These are phyloP conservation scores for Populus pruinosa DNA, from an alignment of 345 rosid species.

Conservation along the genomic window DNA sequence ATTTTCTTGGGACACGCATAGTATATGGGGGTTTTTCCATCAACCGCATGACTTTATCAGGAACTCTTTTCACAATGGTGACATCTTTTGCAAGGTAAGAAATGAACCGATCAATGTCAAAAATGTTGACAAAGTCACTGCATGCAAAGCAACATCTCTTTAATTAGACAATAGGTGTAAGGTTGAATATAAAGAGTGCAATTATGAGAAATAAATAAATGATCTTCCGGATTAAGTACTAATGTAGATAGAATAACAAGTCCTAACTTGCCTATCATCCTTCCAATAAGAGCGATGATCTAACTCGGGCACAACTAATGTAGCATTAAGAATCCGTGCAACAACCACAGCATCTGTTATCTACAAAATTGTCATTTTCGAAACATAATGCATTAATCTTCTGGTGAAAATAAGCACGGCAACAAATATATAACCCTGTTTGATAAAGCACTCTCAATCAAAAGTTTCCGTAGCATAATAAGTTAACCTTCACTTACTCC, in stretches of 20 bases:
- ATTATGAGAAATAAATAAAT: neutral
- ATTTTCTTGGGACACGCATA: constrained; percentile 97
- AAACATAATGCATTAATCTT: neutral
- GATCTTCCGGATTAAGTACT: neutral
- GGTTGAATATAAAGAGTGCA: neutral
- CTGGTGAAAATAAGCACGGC: neutral
- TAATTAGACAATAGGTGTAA: neutral
- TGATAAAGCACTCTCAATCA: neutral
- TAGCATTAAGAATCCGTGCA: constrained; percentile 91
- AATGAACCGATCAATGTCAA: constrained; percentile 91
- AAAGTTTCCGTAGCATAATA: constrained; percentile 9
- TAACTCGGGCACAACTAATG: constrained; percentile 89
- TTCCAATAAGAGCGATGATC: constrained; percentile 98
- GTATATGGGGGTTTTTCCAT: constrained; percentile 98
- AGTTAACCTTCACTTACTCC: constrained; percentile 63
- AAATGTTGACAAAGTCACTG: constrained; percentile 89
- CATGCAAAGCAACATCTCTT: constrained; percentile 25
- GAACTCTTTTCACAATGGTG: constrained; percentile 89
- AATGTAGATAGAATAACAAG: neutral
- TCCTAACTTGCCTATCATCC: constrained; percentile 68
- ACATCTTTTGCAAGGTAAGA: constrained; percentile 85
- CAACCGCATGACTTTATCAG: constrained; percentile 82
- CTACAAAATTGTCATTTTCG: constrained; percentile 38
- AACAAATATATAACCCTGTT: neutral
- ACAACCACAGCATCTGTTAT: constrained; percentile 97